phyloP scores from a whole-genome alignment of 345 rosid genomes.

The Noccaea caerulescens region DNA sequence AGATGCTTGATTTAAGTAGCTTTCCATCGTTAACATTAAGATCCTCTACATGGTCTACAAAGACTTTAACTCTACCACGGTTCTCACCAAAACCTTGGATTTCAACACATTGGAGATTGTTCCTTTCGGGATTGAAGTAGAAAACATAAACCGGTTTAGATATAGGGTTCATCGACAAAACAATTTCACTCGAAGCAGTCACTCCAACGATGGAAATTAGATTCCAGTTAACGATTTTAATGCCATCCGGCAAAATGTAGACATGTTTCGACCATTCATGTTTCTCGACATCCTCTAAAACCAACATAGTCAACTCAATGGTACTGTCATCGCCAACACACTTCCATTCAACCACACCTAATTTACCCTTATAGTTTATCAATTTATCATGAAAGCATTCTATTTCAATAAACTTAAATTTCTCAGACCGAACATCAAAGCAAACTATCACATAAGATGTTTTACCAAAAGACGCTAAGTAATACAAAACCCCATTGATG shows the following conservation, averaged over 20 bases:
- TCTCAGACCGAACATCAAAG: not conserved
- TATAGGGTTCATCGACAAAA: not conserved
- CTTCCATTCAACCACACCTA: not conserved
- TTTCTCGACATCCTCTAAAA: not conserved
- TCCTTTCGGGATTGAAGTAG: not conserved
- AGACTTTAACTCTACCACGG: not conserved
- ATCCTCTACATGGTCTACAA: conserved; percentile 12
- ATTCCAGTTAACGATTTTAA: not conserved
- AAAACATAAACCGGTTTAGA: not conserved
- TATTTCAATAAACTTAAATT: not conserved
- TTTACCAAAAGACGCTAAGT: not conserved
- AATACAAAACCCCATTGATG: conserved; percentile 5
- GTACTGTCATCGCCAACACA: no score
- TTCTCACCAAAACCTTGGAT: not conserved
- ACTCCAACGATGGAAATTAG: not conserved
- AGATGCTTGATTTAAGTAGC: not conserved
- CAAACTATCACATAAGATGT: not conserved
- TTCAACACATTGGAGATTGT: not conserved
- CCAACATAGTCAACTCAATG: not conserved
- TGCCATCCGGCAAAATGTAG: not conserved
- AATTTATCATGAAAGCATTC: not conserved
- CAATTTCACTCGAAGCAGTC: not conserved
- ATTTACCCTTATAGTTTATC: not conserved
- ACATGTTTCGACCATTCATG: not conserved
- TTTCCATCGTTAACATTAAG: not conserved